Evolutionary conservation across 129 eudicot species (phyloP).

Genomic region (Arctium lappa): DNA sequence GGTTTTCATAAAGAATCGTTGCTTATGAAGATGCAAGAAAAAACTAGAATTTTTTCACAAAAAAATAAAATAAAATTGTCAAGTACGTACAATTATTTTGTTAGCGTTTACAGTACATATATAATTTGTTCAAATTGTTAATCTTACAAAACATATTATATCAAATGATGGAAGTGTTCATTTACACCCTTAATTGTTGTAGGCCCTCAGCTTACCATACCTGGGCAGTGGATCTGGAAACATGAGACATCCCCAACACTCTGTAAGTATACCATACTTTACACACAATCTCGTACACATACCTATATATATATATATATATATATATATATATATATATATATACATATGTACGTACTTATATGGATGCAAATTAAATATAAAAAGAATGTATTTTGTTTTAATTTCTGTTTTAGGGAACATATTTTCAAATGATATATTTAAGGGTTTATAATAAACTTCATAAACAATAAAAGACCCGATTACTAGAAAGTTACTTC

Average conservation of each 20-base stretch:
- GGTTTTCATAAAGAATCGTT: not conserved
- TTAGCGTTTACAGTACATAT: not conserved
- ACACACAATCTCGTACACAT: not conserved
- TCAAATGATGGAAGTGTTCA: not conserved
- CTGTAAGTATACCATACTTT: conserved; percentile 39
- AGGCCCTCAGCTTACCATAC: conserved; percentile 96
- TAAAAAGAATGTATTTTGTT: not conserved
- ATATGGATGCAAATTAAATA: not conserved
- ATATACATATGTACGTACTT: not conserved
- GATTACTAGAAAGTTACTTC: not conserved
- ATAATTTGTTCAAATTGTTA: not conserved
- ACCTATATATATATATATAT: not conserved
- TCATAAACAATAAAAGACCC: not conserved
- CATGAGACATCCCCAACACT: conserved; percentile 42
- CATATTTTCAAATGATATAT: not conserved
- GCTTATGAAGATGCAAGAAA: not conserved
- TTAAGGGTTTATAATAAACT: not conserved
- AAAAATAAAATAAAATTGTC: not conserved
- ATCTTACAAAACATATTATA: not conserved
- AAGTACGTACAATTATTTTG: not conserved
- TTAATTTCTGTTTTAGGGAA: too few relatives aligned
- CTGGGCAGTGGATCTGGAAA: conserved; percentile 60
- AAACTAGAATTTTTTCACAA: not conserved
- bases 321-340: not conserved
- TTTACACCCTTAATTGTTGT: conserved; percentile 26